A percentile compares a stretch with the other conserved stretches of the same genome.
Conservation (phyloP, 1,139 yeast species). For the Yueomyces sp. region DNA sequence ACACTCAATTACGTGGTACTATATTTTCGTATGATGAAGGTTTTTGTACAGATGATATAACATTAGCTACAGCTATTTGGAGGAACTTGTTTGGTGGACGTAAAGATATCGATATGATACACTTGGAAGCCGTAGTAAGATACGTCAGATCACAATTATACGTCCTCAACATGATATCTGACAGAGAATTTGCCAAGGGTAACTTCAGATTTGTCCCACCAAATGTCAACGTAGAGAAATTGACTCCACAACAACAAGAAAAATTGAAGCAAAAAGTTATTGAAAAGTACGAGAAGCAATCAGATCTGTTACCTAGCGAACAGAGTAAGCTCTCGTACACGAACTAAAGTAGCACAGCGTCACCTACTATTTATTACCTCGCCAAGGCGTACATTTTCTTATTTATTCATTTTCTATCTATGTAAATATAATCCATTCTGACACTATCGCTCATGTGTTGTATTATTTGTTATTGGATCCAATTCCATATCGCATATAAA, state of each 20-base stretch:
- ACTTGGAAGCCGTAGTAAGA: conserved; percentile 75
- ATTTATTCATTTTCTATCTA: conserved; percentile 2
- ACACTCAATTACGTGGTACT: conserved; percentile 79
- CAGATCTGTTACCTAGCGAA: conserved; percentile 46
- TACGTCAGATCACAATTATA: conserved; percentile 83
- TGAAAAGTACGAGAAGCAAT: conserved; percentile 32
- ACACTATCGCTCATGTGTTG: too few species aligned
- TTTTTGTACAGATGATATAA: conserved; percentile 66
- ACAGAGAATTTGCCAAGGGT: conserved; percentile 88
- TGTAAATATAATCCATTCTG: not conserved
- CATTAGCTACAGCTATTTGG: conserved; percentile 82
- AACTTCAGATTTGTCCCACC: conserved; percentile 81
- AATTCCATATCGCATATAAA: too few species aligned
- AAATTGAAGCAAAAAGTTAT: conserved; percentile 29
- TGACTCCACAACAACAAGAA: conserved; percentile 50
- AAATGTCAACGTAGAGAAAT: conserved; percentile 59
- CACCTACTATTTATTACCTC: conserved; percentile 5
- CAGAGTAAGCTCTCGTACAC: conserved; percentile 51
- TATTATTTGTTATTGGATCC: too few species aligned
- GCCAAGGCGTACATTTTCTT: conserved; percentile 2
- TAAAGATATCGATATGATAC: conserved; percentile 68
- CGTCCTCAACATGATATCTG: conserved; percentile 72
- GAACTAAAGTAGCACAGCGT: conserved; percentile 21
- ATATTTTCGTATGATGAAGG: conserved; percentile 92
- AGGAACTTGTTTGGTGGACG: conserved; percentile 84